Conservation (phyloP, 352 stramenopile genomes). For the Lagenidium sp. region DNA sequence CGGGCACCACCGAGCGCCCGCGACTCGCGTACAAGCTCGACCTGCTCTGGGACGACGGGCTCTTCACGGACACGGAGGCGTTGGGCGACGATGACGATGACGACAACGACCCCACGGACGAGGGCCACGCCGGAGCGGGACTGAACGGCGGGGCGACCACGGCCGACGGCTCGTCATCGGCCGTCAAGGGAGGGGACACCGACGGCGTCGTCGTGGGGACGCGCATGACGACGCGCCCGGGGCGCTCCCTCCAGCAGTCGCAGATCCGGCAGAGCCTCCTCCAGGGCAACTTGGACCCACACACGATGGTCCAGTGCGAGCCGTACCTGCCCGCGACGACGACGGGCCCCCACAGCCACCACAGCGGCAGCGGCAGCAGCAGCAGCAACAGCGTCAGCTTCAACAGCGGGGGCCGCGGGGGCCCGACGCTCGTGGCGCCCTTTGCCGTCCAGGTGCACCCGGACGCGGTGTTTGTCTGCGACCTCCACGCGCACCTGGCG, state of each 20-base stretch:
- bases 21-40: conserved; percentile 49
- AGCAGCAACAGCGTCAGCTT: conserved; percentile 2
- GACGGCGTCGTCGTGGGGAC: too few species aligned
- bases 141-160: too few species aligned
- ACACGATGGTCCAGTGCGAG: conserved; percentile 84
- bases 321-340: conserved; percentile 24
- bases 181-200: too few species aligned
- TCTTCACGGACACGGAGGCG: conserved; percentile 35
- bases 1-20: neutral
- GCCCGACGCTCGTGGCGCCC: conserved; percentile 53
- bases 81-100: neutral
- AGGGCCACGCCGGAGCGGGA: too few species aligned
- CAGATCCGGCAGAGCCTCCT: conserved; percentile 76
- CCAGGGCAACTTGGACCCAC: conserved; percentile 60
- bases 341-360: neutral
- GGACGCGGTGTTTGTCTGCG: conserved; percentile 85
- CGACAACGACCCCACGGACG: too few species aligned
- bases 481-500: conserved; percentile 90
- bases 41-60: conserved; percentile 55
- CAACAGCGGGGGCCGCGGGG: conserved; percentile 26
- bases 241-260: conserved; percentile 64
- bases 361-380: neutral
- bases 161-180: too few species aligned
- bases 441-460: conserved; percentile 87
- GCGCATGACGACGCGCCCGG: conserved; percentile 41